phyloP scores from a whole-genome alignment of 2,329 filamentous ascomycete species.

The Penicillium frequentans region DNA sequence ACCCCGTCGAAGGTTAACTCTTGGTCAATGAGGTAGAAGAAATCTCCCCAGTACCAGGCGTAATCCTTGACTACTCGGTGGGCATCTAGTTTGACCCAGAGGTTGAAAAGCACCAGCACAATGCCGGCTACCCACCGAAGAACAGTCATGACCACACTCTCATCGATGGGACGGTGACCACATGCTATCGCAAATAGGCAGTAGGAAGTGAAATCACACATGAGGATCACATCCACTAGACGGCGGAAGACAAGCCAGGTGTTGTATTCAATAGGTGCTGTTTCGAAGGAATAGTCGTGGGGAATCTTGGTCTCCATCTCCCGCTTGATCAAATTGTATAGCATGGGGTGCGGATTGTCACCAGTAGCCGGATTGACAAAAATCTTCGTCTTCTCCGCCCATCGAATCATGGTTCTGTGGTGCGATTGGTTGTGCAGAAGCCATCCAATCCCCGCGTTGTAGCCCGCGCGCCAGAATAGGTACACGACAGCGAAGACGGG shows the following conservation, averaged over 20 bases:
- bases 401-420: slow-evolving; percentile 78
- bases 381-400: slow-evolving; percentile 81
- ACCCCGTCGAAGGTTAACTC: slow-evolving; percentile 97
- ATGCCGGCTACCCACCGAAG: slow-evolving; percentile 79
- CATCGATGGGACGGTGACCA: slow-evolving; percentile 70
- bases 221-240: slow-evolving; percentile 92
- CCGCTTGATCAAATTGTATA: slow-evolving; percentile 80
- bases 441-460: slow-evolving; percentile 92
- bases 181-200: slow-evolving; percentile 93
- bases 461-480: slow-evolving; percentile 86
- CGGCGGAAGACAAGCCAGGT: slow-evolving; percentile 96
- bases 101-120: slow-evolving; percentile 82
- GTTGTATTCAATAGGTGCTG: slow-evolving; percentile 96
- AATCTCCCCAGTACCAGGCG: slow-evolving; percentile 99
- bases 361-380: slow-evolving; percentile 83
- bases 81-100: slow-evolving; percentile 98
- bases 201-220: slow-evolving; percentile 98
- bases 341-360: slow-evolving; percentile 75
- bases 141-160: slow-evolving; percentile 66
- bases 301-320: slow-evolving; percentile 95
- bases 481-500: slow-evolving; percentile 81
- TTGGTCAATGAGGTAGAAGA: slow-evolving; percentile 98
- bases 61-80: slow-evolving; percentile 98
- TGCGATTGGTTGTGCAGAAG: slow-evolving; percentile 88
- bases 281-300: slow-evolving; percentile 88